These are phyloP conservation scores for Hemisphaericaspora lyxosophila DNA, from an alignment of 1,139 yeast genomes.

Conservation along the genomic window DNA sequence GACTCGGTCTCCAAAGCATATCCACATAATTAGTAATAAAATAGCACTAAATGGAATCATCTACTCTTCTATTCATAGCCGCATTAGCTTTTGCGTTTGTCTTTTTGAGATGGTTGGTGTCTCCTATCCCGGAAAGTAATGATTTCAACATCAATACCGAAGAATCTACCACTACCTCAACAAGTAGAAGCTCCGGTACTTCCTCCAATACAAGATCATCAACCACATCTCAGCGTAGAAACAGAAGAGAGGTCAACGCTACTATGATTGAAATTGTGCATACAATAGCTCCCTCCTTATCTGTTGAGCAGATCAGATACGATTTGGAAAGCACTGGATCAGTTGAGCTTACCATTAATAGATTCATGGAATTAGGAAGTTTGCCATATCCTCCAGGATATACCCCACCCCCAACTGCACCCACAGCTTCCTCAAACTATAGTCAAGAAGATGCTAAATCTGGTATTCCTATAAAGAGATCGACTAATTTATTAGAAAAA, in stretches of 20 bases:
- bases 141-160: slow-evolving; percentile 21
- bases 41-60: slow-evolving; percentile 46
- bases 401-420: slow-evolving; percentile 17
- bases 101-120: slow-evolving; percentile 60
- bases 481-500: slow-evolving; percentile 39
- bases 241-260: slow-evolving; percentile 62
- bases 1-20: neutral
- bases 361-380: slow-evolving; percentile 60
- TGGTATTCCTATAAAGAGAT: slow-evolving; percentile 5
- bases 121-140: slow-evolving; percentile 48
- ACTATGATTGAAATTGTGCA: slow-evolving; percentile 87
- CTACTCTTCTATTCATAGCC: slow-evolving; percentile 52
- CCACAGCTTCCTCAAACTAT: slow-evolving; percentile 8
- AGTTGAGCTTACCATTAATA: slow-evolving; percentile 76
- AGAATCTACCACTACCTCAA: slow-evolving; percentile 8
- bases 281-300: slow-evolving; percentile 73
- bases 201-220: slow-evolving; percentile 5
- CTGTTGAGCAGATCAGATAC: slow-evolving; percentile 66
- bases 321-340: slow-evolving; percentile 72
- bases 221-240: slow-evolving; percentile 13
- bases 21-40: neutral
- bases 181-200: slow-evolving; percentile 1
- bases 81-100: slow-evolving; percentile 53
- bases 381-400: slow-evolving; percentile 68
- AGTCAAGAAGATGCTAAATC: slow-evolving; percentile 7